Conservation (phyloP, 1,284 basidiomycete species). For the Stereum hirsutum region DNA sequence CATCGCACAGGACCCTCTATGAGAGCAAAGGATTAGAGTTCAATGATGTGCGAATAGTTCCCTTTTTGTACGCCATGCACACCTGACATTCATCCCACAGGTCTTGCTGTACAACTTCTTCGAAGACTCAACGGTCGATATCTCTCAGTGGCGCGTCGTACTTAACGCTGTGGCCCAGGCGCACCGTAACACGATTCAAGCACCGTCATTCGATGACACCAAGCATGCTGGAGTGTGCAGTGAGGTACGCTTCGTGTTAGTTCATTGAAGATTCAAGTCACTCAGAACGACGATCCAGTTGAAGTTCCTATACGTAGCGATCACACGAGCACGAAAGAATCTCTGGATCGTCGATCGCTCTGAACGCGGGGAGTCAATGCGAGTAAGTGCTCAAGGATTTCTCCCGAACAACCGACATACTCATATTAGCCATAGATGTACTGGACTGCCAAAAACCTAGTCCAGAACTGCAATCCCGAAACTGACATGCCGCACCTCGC, state of each 20-base stretch:
- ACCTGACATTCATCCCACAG: constrained; percentile 23
- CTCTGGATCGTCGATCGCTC: constrained; percentile 62
- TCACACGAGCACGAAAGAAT: constrained; percentile 59
- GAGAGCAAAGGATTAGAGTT: constrained; percentile 73
- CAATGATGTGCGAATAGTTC: constrained; percentile 39
- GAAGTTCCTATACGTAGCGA: constrained; percentile 61
- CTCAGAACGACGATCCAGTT: constrained; percentile 27
- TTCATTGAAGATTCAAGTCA: background rate
- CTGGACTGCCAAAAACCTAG: constrained; percentile 34
- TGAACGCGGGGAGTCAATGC: constrained; percentile 45
- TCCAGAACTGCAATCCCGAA: constrained; percentile 33
- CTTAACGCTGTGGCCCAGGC: constrained; percentile 31
- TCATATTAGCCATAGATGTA: constrained; percentile 28
- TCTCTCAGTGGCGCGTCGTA: constrained; percentile 50
- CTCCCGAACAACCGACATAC: background rate
- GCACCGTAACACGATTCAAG: constrained; percentile 14
- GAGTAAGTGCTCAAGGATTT: constrained; percentile 25
- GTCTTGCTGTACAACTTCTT: constrained; percentile 69
- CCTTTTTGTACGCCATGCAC: background rate
- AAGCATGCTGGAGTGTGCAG: constrained; percentile 50
- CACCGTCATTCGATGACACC: constrained; percentile 41
- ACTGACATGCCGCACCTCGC: constrained; percentile 38
- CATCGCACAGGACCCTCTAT: constrained; percentile 47
- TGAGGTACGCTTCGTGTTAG: constrained; percentile 31
- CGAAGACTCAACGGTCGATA: constrained; percentile 43